Base-by-base conservation (phyloP, 2,329 filamentous ascomycete species). In the Colletotrichum neosansevieriae region DNA sequence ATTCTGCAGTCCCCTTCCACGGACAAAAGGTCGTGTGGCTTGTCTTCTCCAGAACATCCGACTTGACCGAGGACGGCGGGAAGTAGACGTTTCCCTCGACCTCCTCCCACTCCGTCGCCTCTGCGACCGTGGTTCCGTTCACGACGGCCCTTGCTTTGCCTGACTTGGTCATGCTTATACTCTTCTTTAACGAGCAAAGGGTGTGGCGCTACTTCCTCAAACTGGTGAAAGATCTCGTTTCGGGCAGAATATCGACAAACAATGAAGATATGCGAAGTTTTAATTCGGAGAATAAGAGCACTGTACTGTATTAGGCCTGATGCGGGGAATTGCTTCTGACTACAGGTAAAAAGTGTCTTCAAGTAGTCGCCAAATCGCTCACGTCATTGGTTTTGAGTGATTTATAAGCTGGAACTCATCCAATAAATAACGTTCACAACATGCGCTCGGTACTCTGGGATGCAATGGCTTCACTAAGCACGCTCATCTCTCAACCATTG, bases 41-140 rank as follows among this genome's bases (percentile, higher is more conserved):
- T 6, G 85, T 85, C 59, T 70, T 70, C 45, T 74, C 76, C 69
- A 88, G 82, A 70, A 79, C 79, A 63, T 83, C 78, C 38, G 79
- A 75, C 69, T 83, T 79, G 69, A 87, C 75, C 7, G 82, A 76
- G 7, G 79, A 77, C 0, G 81, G 82, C 47, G 83, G 83, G 73
- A 86, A 85, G 74, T 89, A 89, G 68, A 88, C 81, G 75, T 88
- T 88, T 29, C 86, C 86, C 71, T 89, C 87, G 38, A 89, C 85
- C 3, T 87, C 81, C 32, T 83, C 80, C 77, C 82, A 88, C 15
- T 76, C 78, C 49, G 84, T 80, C 68, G 85, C 79, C 72, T 85
- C 81, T 67, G 87, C 87, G 59, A 89, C 75, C 40, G 82, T 73
- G 58, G 79, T 80, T 70, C 82, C 84, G 72, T 84, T 81, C 57